Percentiles rank a stretch among this genome's conserved stretches.
These are phyloP conservation scores for Cutaneotrichosporon curvatum DNA, from an alignment of 1,284 basidiomycete genomes.

Conservation along the genomic window DNA sequence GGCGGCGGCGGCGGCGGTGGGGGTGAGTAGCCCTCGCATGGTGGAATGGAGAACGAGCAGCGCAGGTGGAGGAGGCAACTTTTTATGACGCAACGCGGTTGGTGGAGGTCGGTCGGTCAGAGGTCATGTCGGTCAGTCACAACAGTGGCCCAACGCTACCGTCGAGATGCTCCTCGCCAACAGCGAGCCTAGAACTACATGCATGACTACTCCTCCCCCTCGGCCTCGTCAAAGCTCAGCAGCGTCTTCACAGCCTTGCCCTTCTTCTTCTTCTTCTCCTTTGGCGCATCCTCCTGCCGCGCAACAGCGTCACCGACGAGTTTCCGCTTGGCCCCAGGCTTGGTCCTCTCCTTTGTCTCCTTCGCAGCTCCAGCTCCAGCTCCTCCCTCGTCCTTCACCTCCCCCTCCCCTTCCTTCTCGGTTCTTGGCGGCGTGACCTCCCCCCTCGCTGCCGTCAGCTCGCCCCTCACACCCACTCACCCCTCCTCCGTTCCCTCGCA, in stretches of 20 bases:
- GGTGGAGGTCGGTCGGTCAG: no score
- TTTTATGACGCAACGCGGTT: no score
- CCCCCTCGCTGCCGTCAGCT: conserved; percentile 6
- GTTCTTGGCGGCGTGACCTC: not conserved
- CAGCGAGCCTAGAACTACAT: not conserved
- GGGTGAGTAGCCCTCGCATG: no score
- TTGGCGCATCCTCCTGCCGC: not conserved
- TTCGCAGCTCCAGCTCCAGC: no score
- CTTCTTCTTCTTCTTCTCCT: conserved; percentile 33
- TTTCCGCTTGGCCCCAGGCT: not conserved
- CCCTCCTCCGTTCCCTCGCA: conserved; percentile 66
- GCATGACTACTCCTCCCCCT: conserved; percentile 22
- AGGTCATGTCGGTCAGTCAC: no score
- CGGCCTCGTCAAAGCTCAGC: conserved; percentile 41
- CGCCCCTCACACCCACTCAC: conserved; percentile 47
- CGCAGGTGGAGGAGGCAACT: no score
- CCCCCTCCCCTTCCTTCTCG: not conserved
- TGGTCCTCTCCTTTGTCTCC: not conserved
- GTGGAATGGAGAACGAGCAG: no score
- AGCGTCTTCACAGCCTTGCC: conserved; percentile 37
- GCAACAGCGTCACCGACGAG: conserved; percentile 1
- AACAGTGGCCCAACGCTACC: no score
- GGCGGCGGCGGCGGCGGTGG: no score
- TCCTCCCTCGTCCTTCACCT: not conserved
- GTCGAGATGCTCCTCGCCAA: no score